Evolutionary conservation across 2,329 filamentous ascomycete species (phyloP).

Genomic region (Epichloe uncinata): DNA sequence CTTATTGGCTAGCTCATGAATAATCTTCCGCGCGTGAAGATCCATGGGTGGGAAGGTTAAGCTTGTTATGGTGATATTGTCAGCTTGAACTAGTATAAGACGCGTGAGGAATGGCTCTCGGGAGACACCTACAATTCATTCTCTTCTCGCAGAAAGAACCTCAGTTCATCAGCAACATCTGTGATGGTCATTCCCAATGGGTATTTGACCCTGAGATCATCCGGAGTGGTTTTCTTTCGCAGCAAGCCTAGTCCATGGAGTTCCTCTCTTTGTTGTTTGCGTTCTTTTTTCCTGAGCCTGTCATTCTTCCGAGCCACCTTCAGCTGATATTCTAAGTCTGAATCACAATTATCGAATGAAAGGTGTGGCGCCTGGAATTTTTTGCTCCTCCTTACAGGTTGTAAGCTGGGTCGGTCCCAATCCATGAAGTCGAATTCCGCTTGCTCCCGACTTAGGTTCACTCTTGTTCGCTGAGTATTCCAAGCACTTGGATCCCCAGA

Average conservation of each 20-base stretch:
- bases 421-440: constrained; percentile 79
- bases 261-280: constrained; percentile 57
- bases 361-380: constrained; percentile 41
- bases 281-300: constrained; percentile 57
- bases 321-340: constrained; percentile 50
- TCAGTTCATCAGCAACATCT: constrained; percentile 60
- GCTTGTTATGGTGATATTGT: background rate
- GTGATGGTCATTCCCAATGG: constrained; percentile 55
- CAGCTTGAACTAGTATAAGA: background rate
- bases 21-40: constrained; percentile 57
- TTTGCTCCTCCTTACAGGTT: constrained; percentile 45
- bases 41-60: constrained; percentile 75
- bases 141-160: constrained; percentile 51
- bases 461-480: background rate
- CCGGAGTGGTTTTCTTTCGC: constrained; percentile 40
- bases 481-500: background rate
- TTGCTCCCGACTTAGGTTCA: constrained; percentile 21
- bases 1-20: constrained; percentile 66
- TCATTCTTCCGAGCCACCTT: constrained; percentile 52
- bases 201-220: constrained; percentile 59
- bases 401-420: constrained; percentile 56
- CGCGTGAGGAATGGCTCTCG: background rate
- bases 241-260: constrained; percentile 53
- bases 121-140: constrained; percentile 43
- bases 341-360: constrained; percentile 45